These are phyloP conservation scores for Metarhizium rileyi DNA, from an alignment of 2,329 filamentous ascomycete species.

Conservation along the genomic window DNA sequence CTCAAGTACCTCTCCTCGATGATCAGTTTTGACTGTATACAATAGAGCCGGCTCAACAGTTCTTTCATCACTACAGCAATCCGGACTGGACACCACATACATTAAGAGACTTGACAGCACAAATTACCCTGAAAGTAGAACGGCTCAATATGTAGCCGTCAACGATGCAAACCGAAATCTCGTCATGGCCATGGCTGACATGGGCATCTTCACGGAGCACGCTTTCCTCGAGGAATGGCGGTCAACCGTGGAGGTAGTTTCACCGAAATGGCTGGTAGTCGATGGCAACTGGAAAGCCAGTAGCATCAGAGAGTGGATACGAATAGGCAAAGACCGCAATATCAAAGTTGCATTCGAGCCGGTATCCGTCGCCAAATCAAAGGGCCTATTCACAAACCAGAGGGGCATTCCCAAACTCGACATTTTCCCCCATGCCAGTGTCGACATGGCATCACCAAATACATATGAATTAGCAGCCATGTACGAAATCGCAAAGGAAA, in stretches of 20 bases:
- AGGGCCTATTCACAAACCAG: slow-evolving; percentile 50
- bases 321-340: slow-evolving; percentile 43
- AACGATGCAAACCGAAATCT: slow-evolving; percentile 79
- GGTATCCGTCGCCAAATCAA: slow-evolving; percentile 73
- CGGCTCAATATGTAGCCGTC: slow-evolving; percentile 84
- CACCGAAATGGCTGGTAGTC: slow-evolving; percentile 69
- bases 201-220: slow-evolving; percentile 65
- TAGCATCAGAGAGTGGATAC: slow-evolving; percentile 59
- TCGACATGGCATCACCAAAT: slow-evolving; percentile 77
- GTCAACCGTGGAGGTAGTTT: slow-evolving; percentile 42
- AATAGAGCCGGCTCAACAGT: slow-evolving; percentile 62
- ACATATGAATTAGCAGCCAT: slow-evolving; percentile 71
- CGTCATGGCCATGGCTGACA: slow-evolving; percentile 90
- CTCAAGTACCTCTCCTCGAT: not conserved
- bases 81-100: slow-evolving; percentile 54
- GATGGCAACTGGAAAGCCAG: slow-evolving; percentile 76
- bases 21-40: not conserved
- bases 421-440: slow-evolving; percentile 50
- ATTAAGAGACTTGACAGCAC: slow-evolving; percentile 47
- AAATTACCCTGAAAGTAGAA: slow-evolving; percentile 47
- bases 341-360: slow-evolving; percentile 74
- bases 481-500: slow-evolving; percentile 57
- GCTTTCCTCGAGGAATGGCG: slow-evolving; percentile 49
- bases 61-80: slow-evolving; percentile 51
- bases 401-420: slow-evolving; percentile 29